Evolutionary conservation across 345 rosid species (phyloP).

Genomic region (Melaleuca alternifolia): DNA sequence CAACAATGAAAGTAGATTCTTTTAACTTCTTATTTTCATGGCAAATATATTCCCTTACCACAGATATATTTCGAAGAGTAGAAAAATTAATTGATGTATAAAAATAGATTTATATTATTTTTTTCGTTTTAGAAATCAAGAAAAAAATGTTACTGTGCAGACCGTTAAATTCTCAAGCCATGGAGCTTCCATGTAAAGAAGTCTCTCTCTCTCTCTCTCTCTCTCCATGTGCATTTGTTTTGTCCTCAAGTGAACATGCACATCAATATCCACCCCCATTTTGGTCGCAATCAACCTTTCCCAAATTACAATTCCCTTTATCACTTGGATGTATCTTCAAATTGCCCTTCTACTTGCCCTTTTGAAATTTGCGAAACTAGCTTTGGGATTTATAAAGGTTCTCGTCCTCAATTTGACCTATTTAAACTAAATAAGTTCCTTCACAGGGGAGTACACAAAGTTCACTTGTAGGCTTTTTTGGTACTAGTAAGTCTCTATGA

Average conservation of each 20-base stretch:
- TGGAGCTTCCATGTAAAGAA: neutral
- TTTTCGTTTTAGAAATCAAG: too few relatives aligned
- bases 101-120: too few relatives aligned
- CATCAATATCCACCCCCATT: constrained; percentile 1
- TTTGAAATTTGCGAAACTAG: neutral
- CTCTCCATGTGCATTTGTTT: constrained; percentile 24
- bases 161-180: neutral
- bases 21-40: too few relatives aligned
- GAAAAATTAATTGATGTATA: too few relatives aligned
- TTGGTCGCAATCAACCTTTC: neutral
- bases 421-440: neutral
- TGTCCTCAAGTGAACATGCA: constrained; percentile 35
- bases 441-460: neutral
- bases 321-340: neutral
- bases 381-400: neutral
- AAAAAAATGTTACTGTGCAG: too few relatives aligned
- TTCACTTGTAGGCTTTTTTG: neutral
- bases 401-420: neutral
- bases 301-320: neutral
- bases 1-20: too few relatives aligned
- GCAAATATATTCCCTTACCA: too few relatives aligned
- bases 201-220: neutral
- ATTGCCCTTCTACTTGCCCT: neutral
- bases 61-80: too few relatives aligned
- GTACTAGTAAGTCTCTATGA: neutral